These are phyloP conservation scores for Pyracantha coccinea DNA, from an alignment of 331 rosid species.

Conservation along the genomic window DNA sequence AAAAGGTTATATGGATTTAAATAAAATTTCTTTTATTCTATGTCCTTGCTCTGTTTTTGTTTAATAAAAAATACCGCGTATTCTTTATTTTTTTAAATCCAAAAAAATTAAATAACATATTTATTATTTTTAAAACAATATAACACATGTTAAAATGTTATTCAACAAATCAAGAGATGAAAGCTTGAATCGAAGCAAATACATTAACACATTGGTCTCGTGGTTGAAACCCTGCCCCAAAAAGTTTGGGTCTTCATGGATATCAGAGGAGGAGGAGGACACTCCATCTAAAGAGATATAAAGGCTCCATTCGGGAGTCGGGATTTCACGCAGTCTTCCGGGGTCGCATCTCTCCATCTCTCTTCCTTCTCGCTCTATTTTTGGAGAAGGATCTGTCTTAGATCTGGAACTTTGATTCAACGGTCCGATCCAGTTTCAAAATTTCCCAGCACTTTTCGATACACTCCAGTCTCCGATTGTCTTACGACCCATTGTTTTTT, in stretches of 20 bases:
- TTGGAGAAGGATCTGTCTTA: neutral
- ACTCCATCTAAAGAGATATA: neutral
- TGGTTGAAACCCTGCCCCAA: neutral
- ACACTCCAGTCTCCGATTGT: neutral
- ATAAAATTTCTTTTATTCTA: too few relatives aligned
- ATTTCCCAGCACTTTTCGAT: neutral
- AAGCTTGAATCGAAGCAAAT: neutral
- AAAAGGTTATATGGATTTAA: too few relatives aligned
- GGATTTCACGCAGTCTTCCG: neutral
- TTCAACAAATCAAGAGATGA: neutral
- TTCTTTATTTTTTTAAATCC: too few relatives aligned
- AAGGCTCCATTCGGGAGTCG: neutral
- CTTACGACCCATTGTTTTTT: neutral
- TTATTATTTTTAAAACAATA: too few relatives aligned
- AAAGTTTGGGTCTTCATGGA: neutral
- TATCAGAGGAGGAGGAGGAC: neutral
- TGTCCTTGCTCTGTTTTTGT: too few relatives aligned
- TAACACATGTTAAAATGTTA: too few relatives aligned
- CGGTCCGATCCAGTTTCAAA: neutral
- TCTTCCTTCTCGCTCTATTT: neutral
- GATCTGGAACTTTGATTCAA: conserved; percentile 10
- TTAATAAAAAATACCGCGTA: too few relatives aligned
- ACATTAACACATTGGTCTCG: neutral
- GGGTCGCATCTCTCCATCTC: neutral
- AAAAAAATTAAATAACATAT: too few relatives aligned